A percentile compares a stretch with the other conserved stretches of the same genome.
phyloP scores from a whole-genome alignment of 345 rosid genomes.

The Eucalyptus grandis region DNA sequence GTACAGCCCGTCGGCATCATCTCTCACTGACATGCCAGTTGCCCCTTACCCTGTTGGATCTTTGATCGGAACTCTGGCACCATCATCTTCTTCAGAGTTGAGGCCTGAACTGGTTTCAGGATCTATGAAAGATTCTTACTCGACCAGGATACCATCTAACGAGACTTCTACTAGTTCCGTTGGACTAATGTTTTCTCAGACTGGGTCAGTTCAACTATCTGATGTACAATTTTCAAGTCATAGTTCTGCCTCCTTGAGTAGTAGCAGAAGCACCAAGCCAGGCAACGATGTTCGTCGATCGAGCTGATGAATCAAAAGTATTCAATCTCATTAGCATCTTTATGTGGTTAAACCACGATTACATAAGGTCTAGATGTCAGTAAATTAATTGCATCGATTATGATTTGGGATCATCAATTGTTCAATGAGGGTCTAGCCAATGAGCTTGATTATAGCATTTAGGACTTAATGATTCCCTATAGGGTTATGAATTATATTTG shows the following conservation, averaged over 20 bases:
- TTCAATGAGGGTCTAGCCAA: background rate
- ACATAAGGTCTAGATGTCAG: background rate
- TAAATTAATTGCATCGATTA: background rate
- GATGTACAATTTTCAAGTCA: slow-evolving; percentile 69
- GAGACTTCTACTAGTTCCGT: slow-evolving; percentile 52
- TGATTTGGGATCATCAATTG: background rate
- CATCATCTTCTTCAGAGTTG: slow-evolving; percentile 48
- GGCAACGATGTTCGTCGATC: slow-evolving; percentile 63
- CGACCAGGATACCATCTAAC: slow-evolving; percentile 45
- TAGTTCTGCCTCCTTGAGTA: slow-evolving; percentile 49
- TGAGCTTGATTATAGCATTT: background rate
- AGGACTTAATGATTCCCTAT: background rate
- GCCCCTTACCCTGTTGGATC: slow-evolving; percentile 82
- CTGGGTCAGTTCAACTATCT: slow-evolving; percentile 45
- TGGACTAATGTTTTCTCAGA: slow-evolving; percentile 63
- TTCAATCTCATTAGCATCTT: background rate
- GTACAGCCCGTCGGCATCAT: slow-evolving; percentile 85
- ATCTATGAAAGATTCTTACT: slow-evolving; percentile 38
- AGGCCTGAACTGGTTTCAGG: slow-evolving; percentile 52
- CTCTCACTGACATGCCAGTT: slow-evolving; percentile 76
- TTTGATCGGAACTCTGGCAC: slow-evolving; percentile 47
- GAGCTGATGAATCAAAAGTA: slow-evolving; percentile 17
- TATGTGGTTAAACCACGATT: background rate
- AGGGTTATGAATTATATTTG: background rate
- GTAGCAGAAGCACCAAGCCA: slow-evolving; percentile 60